Evolutionary conservation across 495 filamentous ascomycete genomes (phyloP), one percentile per base, ranked within the genome.

Genomic region (Pseudoneurospora amorphoporcata): DNA sequence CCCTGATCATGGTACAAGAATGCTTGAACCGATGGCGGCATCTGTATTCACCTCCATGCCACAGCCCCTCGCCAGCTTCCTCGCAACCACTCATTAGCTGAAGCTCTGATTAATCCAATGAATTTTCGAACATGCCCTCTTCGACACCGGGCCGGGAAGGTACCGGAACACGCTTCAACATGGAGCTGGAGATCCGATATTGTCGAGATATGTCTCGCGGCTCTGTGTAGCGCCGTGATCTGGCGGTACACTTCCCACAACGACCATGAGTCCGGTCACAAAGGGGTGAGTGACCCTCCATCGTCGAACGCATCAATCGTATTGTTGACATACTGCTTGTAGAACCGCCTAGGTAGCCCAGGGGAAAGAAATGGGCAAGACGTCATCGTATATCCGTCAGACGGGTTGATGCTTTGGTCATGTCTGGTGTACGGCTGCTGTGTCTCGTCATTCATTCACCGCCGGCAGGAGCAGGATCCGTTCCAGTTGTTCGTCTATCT

Each of bases 341-440:
- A 53, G 45, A 23, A 4, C 19, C 45, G 1, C 45, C n/a, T 14
- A 29, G 45, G 10, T 6, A 29, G 9, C 4, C 19, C 3, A 53
- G 9, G 19, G n/a, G 41, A 39, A 14, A 17, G 43, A 14, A 32
- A 68, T 12, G 2, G 45, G 19, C 9, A 10, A 68, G 68, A n/a
- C 65, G 79, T 80, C 39, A 53, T 82, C 39, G 69, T 78, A 61
- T 73, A 76, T 42, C 79, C 82, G 16, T 74, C 81, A 16, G 79
- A 83, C 16, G 77, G 72, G 37, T 72, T 83, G 58, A 82, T 85
- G 77, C 81, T 86, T 37, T 74, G 74, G 37, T 82, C 82, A n/a
- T 86, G 83, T 70, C 69, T 86, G 29, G 73, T 82, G 16, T 76
- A 85, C 19, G 85, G 84, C 29, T 86, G 82, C 70, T 81, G 80